phyloP scores from a whole-genome alignment of 345 rosid species.

The Rhodamnia argentea region DNA sequence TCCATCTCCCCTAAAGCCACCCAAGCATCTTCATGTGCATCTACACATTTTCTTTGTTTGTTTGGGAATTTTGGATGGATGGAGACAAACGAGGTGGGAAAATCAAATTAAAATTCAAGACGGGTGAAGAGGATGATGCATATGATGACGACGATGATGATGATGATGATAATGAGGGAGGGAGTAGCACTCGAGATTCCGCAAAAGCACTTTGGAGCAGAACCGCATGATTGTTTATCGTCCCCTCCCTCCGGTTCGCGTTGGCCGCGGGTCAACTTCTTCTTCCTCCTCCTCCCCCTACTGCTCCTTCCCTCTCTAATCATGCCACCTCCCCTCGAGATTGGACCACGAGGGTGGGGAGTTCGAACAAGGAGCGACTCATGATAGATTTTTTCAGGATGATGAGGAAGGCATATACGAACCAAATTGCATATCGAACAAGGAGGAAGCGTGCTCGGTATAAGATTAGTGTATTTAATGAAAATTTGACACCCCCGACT shows the following conservation, averaged over 20 bases:
- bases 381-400: too few species aligned
- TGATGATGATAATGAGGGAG: neutral
- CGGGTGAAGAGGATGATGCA: neutral
- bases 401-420: too few species aligned
- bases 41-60: neutral
- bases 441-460: rapidly evolving
- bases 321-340: too few species aligned
- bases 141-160: too few species aligned
- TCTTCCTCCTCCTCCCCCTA: neutral
- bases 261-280: neutral
- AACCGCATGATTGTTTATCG: neutral
- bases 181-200: neutral
- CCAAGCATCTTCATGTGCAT: neutral
- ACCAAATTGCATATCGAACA: too few species aligned
- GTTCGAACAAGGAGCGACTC: too few species aligned
- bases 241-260: neutral
- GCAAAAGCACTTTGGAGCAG: neutral
- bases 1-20: neutral
- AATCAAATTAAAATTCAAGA: neutral
- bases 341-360: too few species aligned
- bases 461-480: too few species aligned
- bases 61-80: neutral
- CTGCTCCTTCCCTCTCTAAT: neutral
- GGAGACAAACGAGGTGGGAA: neutral
- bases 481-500: neutral